Conservation (phyloP, 2,329 filamentous ascomycete genomes). For the Zalaria sp. region DNA sequence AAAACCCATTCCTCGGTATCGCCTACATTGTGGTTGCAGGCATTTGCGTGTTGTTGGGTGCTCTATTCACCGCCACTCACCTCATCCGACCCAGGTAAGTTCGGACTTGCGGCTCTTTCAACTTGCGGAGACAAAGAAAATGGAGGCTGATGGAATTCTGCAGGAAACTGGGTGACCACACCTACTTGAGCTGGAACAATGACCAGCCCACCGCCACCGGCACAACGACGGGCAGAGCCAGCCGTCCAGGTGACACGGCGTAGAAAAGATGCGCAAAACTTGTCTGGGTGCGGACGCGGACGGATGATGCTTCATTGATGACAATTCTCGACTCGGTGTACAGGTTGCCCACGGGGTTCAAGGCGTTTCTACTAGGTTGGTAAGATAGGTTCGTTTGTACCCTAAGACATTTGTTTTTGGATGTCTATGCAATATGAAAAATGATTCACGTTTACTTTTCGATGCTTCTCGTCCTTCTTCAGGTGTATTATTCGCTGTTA, state of each 20-base stretch:
- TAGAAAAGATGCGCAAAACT: background rate
- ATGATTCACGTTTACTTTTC: too few species aligned
- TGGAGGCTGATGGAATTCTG: conserved; percentile 1
- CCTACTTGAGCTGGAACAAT: conserved; percentile 91
- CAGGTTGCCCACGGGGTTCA: background rate
- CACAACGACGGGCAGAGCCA: conserved; percentile 27
- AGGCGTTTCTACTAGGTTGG: background rate
- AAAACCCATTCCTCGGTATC: conserved; percentile 91
- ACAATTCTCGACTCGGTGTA: background rate
- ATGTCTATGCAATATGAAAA: too few species aligned
- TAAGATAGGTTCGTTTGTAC: background rate
- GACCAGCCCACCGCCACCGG: conserved; percentile 46
- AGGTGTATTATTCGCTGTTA: too few species aligned
- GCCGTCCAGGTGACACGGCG: conserved; percentile 9
- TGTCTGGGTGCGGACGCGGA: background rate
- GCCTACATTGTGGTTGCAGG: conserved; percentile 91
- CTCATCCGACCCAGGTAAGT: conserved; percentile 76
- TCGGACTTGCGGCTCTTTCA: background rate
- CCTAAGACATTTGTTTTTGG: too few species aligned
- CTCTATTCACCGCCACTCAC: conserved; percentile 79
- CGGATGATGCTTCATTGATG: background rate
- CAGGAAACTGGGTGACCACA: conserved; percentile 95
- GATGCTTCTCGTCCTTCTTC: too few species aligned
- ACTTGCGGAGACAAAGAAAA: background rate
- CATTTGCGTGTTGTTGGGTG: conserved; percentile 77